Evolutionary conservation across 2,329 filamentous ascomycete species (phyloP), one percentile per base, ranked within the genome.

Genomic region (Nemania abortiva): DNA sequence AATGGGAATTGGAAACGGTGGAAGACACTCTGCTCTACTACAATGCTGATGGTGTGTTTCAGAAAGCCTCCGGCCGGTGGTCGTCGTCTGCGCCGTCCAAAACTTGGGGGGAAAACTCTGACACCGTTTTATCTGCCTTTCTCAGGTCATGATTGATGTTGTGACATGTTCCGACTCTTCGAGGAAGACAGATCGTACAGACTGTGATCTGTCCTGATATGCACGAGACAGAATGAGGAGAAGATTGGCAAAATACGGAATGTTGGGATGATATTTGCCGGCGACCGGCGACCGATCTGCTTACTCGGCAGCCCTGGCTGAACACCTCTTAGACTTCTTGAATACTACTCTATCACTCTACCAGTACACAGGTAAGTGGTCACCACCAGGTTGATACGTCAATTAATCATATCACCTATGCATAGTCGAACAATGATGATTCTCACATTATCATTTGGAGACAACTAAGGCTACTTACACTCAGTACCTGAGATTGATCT

Each of bases 181-280:
- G 29, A 55, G 63, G 47, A 66, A 69, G 58, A 59, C 50, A 63
- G 55, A 63, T 66, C 47, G 57, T 37, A 55, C 37, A 65, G 52
- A 50, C 45, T 13, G 24, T 59, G 9, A 20, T 47, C 39, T 24
- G 52, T 24, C 27, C 22, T 37, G 22, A 20, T 50, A 52, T 55
- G 54, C 49, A 31, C 49, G 49, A 60, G 54, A 45, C 45, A 56
- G 39, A 31, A 56, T 57, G 56, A 37, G 59, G 60, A 64, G 47
- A 65, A 52, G 68, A 67, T 68, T 61, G 60, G 61, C 68, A 65
- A 27, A 37, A 42, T 59, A 15, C 47, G 60, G 64, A 64, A 67
- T 62, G 60, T 27, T 56, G 29, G 37, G 42, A 27, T 39, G 49
- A 56, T 62, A 34, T 52, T 66, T 56, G 47, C 57, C 37, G 47